Base-by-base conservation (phyloP, 106 monocot genomes). In the Narthecium ossifragum region DNA sequence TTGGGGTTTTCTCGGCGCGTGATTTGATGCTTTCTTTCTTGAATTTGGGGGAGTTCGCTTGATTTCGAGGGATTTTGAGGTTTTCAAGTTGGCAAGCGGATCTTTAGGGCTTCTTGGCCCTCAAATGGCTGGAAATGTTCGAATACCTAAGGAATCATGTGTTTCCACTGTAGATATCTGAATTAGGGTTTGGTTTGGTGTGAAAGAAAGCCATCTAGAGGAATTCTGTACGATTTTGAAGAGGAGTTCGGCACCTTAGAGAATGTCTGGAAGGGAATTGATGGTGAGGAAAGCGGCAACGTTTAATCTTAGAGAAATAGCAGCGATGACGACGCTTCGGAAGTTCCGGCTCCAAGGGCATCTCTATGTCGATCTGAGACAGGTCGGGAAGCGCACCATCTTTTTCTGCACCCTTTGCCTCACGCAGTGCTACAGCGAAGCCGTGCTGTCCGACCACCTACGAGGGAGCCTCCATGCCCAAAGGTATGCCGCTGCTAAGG, bases 331-430 rank as follows among this genome's bases (percentile, higher is more conserved):
- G 12, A 85, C 86, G 6, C 80, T 96, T 4, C 55, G 75, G 20
- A 65, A 83, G 14, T 73, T 77, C 21, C 64, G 81, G 62, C 78
- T 45, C 26, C 53, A 66, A 4, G 94, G 94, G 45, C 90, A 96
- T 54, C 45, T 55, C 9, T 96, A 90, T 26, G 84, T 96, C 15
- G 94, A 96, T 43, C 61, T 90, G 41, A 70, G 94, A 14, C 73
- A 50, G 4, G 73, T 69, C 2, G 92, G 84, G 8, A 82, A 82
- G 57, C 66, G 75, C 27, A 50, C 32, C 46, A 88, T 96, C 64
- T 96, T 90, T 76, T 90, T 90, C 75, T 96, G 94, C 67, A 86
- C 80, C 1, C 75, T 96, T 11, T 96, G 94, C 51, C 80, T 83
- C n/a, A 70, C 83, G 0, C 75, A 60, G 17, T 96, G 94, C 53